Conservation (phyloP, 768 basidiomycete species). For the Lentinula guzmanii region DNA sequence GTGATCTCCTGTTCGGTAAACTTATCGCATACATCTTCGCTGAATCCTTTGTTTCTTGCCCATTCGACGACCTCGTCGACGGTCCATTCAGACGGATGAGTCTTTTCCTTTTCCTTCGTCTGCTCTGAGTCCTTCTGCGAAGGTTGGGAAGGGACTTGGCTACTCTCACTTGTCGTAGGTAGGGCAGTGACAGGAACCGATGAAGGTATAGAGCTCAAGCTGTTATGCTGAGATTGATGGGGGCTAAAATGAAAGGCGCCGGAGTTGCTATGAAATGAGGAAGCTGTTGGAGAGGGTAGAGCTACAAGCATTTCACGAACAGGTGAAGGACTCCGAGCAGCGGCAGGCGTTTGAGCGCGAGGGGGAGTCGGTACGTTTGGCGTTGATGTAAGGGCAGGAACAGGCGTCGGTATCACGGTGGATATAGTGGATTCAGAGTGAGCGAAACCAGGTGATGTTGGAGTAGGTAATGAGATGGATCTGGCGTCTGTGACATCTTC, state of each 20-base stretch:
- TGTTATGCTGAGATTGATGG: conserved; percentile 34
- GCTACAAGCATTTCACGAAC: conserved; percentile 22
- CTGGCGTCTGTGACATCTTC: conserved; percentile 3
- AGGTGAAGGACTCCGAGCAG: conserved; percentile 9
- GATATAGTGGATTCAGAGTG: neutral
- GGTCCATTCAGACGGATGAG: conserved; percentile 69
- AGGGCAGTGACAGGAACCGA: conserved; percentile 9
- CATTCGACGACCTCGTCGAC: conserved; percentile 89
- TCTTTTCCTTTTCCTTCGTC: conserved; percentile 10
- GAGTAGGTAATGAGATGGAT: conserved; percentile 18
- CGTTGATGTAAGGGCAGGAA: conserved; percentile 24
- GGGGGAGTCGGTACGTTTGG: neutral
- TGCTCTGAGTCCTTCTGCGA: neutral
- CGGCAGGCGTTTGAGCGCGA: neutral
- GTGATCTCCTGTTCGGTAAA: conserved; percentile 99
- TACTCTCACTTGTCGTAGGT: neutral
- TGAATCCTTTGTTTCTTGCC: conserved; percentile 81
- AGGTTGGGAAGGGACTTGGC: neutral
- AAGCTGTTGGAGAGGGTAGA: conserved; percentile 19
- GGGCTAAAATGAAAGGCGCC: conserved; percentile 4
- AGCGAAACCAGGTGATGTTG: conserved; percentile 16
- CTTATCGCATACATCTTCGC: conserved; percentile 73
- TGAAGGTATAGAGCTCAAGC: conserved; percentile 24
- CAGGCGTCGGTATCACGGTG: conserved; percentile 13
- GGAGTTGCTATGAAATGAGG: conserved; percentile 13